Base-by-base conservation (phyloP, 78 protist species). In the Parvularia atlantis region DNA sequence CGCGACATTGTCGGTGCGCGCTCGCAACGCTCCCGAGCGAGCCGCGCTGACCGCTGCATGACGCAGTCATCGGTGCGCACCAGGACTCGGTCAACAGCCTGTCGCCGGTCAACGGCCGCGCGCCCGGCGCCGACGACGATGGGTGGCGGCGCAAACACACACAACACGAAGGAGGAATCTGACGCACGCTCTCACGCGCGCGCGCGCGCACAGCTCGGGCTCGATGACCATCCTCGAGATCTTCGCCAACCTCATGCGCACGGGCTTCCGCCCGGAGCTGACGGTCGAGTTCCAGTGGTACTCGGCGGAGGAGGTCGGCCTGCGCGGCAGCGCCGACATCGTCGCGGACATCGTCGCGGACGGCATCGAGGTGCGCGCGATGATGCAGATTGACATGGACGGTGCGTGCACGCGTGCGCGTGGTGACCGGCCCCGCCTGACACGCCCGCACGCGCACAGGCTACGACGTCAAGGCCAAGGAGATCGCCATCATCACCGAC, bases 101-200 rank as follows among this genome's bases (percentile, higher is more conserved):
- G 16, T n/a, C 74, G 28, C 16, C 53, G 30, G 46, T 9, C 46
- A 41, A 4, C 46, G 74, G 74, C 36, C 31, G 63, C 28, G 66
- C 74, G 16, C 74, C 74, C 19, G 74, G 74, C 13, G 74, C 37
- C 20, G 74, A 69, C 13, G 74, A 69, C 31, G 74, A 69, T 58
- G 74, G 68, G n/a, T n/a, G n/a, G n/a, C n/a, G n/a, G n/a, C n/a
- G n/a, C n/a, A n/a, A n/a, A n/a, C n/a, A n/a, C n/a, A n/a, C n/a
- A n/a, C n/a, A n/a, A n/a, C n/a, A n/a, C n/a, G n/a, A n/a, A n/a
- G n/a, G n/a, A n/a, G n/a, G n/a, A n/a, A n/a, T n/a, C n/a, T n/a
- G n/a, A n/a, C n/a, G n/a, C n/a, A n/a, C n/a, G n/a, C n/a, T n/a
- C n/a, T n/a, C n/a, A n/a, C n/a, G n/a, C n/a, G n/a, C n/a, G n/a